Base-by-base conservation (phyloP, 345 rosid genomes). In the Hypericum androsaemum region DNA sequence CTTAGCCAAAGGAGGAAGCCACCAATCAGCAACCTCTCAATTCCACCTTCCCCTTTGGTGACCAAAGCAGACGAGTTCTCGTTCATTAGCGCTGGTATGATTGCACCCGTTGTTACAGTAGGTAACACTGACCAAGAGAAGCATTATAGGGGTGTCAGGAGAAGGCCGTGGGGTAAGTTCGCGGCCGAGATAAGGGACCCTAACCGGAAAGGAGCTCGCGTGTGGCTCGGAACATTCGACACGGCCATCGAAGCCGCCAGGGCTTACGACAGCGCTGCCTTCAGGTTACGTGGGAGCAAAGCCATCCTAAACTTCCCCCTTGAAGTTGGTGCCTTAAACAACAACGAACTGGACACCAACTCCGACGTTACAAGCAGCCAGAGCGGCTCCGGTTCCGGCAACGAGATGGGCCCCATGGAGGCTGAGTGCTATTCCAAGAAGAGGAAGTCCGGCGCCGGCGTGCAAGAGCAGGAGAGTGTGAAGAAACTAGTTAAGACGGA, bases 121-220 rank as follows among this genome's bases (percentile, higher is more conserved):
- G 16, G 17, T 52, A 46, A 39, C 22, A 13, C 6, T 46, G 7
- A 7, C 7, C 77, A 70, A 42, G 68, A 72, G 38, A 79, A 53
- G 69, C 92, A 77, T 68, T 87, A 87, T 73, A 72, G 97, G 65
- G 97, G 97, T 9, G 97, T 89, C 6, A 58, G 97, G 55, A 72
- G 82, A 68, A 77, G 97, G 70, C 95, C 97, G 2, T 89, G 97
- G 97, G 97, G 97, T 0, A 89, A 83, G 68, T 89, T 68, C 43
- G 97, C 95, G 1, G 97, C 97, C 8, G 97, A 89, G 82, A 89
- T 89, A 43, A 77, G 97, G 36, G 97, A 89, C 62, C 95, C 97
- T 4, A 64, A 58, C 7, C 63, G 77, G 54, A 86, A 84, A 52
- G 97, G 97, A 3, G 68, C 80, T 14, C 69, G 97, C 61, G 76